Base-by-base conservation (phyloP, 108 stramenopile genomes). In the Schizochytrium sp. region DNA sequence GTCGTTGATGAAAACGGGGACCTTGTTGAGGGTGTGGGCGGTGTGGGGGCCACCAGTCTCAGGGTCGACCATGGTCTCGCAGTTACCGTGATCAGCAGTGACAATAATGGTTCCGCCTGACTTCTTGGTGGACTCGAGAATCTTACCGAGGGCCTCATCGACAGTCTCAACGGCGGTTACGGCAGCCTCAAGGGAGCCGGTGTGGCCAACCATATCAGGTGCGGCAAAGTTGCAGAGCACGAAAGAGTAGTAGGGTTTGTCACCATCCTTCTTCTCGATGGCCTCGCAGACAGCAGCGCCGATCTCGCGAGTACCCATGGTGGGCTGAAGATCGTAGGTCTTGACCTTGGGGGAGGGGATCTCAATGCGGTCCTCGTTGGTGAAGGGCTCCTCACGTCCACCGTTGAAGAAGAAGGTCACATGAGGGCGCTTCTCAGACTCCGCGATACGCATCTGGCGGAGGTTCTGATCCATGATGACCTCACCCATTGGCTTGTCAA, bases 151-250 rank as follows among this genome's bases (percentile, higher is more conserved):
- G 76, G 50, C 47, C 47, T 55, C 76, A 40, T 83, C 76, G 50
- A 17, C 19, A 40, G 50, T 83, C 53, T 83, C 76, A 0, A 83
- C 76, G 10, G 76, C 76, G 50, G 47, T 83, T 47, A 83, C 53
- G 47, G 76, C 76, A n/a, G 76, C 76, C 47, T 83, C 76, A 10
- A 83, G 53, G n/a, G 47, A 49, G 53, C 76, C 76, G 53, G 76
- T 83, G 28, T 83, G 76, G 76, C 76, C 76, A 42, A 83, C 76
- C 76, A 83, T 83, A 53, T 83, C 76, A n/a, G 76, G 76, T 47
- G 47, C 53, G 28, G 76, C 76, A 83, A 83, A 83, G 76, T 83
- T 83, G 76, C 47, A 55, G 15, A 83, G 50, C 76, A 83, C 76
- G 28, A 83, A 83, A 13, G 47, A 55, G 76, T 83, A 83, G 50